A percentile compares a stretch with the other conserved stretches of the same genome.
These are phyloP conservation scores for Podospora pseudopauciseta DNA, from an alignment of 495 filamentous ascomycete species.

Conservation along the genomic window DNA sequence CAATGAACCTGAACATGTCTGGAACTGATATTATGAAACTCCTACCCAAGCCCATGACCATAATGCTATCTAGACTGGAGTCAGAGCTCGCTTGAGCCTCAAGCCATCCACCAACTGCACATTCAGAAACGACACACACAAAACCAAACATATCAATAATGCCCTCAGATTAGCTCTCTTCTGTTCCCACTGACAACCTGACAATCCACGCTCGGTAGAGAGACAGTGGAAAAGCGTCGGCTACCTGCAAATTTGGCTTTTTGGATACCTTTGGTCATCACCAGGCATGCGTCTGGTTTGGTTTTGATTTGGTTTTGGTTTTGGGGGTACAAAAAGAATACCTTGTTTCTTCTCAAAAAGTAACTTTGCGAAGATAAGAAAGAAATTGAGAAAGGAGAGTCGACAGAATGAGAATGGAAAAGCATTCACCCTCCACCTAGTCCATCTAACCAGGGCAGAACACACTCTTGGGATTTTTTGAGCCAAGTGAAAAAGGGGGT, in stretches of 20 bases:
- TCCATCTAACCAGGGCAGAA: too few species aligned
- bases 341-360: neutral
- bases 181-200: constrained; percentile 55
- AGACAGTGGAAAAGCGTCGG: constrained; percentile 29
- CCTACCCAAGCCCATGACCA: too few species aligned
- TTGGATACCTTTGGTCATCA: constrained; percentile 56
- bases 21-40: too few species aligned
- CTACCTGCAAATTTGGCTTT: constrained; percentile 64
- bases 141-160: constrained; percentile 3
- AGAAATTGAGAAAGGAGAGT: constrained; percentile 4
- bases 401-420: too few species aligned
- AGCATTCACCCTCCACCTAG: too few species aligned
- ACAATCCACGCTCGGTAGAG: constrained; percentile 18
- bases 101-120: neutral
- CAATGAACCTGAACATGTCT: neutral
- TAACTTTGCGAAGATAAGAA: neutral
- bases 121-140: neutral
- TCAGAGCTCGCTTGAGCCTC: neutral
- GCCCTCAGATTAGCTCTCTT: constrained; percentile 64
- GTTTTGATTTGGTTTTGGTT: neutral
- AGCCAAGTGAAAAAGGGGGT: too few species aligned
- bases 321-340: neutral
- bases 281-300: constrained; percentile 16
- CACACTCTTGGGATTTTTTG: too few species aligned
- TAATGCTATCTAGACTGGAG: too few species aligned